A percentile compares a stretch with the other conserved stretches of the same genome.
These are phyloP conservation scores for Fusarium odoratissimum DNA, from an alignment of 2,329 filamentous ascomycete genomes.

Conservation along the genomic window DNA sequence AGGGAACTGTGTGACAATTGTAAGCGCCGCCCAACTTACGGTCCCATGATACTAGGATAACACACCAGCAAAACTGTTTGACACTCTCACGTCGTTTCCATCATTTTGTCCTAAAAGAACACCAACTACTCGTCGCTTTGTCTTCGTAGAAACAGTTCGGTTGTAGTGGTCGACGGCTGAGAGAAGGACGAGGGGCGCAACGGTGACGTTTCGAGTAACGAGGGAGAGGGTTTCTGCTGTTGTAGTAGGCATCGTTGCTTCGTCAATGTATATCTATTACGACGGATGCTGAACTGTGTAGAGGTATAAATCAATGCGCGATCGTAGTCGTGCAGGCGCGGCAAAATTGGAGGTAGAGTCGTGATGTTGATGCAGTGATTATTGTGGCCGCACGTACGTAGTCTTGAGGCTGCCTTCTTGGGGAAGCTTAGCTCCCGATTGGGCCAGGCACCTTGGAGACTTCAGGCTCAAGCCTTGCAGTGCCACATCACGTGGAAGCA, in stretches of 20 bases:
- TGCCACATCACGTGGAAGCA: slow-evolving; percentile 31
- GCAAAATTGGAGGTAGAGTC: slow-evolving; percentile 25
- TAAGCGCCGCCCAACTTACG: slow-evolving; percentile 23
- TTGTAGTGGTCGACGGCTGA: slow-evolving; percentile 99
- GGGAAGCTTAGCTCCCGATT: slow-evolving; percentile 47
- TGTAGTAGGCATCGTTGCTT: slow-evolving; percentile 85
- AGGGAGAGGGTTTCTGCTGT: slow-evolving; percentile 96
- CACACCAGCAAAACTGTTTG: slow-evolving; percentile 97
- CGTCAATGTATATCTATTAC: slow-evolving; percentile 23
- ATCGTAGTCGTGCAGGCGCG: slow-evolving; percentile 34
- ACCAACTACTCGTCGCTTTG: slow-evolving; percentile 87
- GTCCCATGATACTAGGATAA: slow-evolving; percentile 24
- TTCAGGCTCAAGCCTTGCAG: slow-evolving; percentile 30
- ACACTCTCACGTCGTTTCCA: slow-evolving; percentile 94
- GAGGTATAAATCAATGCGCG: slow-evolving; percentile 18
- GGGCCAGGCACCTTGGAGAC: slow-evolving; percentile 33
- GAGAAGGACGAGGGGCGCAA: slow-evolving; percentile 96
- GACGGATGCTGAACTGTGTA: slow-evolving; percentile 25
- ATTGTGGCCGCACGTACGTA: slow-evolving; percentile 47
- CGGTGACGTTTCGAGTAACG: slow-evolving; percentile 93
- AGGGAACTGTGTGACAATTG: slow-evolving; percentile 75
- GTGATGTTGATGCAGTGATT: slow-evolving; percentile 38
- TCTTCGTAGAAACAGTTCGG: slow-evolving; percentile 88
- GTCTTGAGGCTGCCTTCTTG: slow-evolving; percentile 49
- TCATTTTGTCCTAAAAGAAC: slow-evolving; percentile 96